These are phyloP conservation scores for Zoysia matrella DNA, from an alignment of 202 grass and related monocot genomes.

Conservation along the genomic window DNA sequence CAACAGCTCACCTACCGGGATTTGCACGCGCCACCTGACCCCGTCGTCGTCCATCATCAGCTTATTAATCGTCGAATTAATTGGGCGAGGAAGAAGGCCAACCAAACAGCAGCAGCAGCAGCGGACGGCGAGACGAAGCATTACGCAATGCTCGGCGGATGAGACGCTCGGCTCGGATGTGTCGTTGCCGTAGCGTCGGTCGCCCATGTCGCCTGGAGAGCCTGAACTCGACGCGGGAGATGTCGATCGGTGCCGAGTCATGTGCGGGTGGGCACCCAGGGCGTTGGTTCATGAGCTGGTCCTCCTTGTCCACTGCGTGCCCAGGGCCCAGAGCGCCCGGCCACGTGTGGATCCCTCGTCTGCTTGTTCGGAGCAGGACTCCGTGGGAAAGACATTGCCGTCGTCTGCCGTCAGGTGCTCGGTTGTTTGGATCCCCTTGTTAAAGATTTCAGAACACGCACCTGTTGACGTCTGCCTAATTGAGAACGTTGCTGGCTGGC, in stretches of 20 bases:
- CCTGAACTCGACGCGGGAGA: background rate
- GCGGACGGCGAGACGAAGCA: background rate
- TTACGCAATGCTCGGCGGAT: background rate
- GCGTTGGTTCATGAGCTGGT: background rate
- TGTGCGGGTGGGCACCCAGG: background rate
- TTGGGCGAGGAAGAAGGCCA: background rate
- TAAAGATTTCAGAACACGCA: background rate
- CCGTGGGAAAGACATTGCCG: background rate
- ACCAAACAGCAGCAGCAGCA: background rate
- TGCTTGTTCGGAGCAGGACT: background rate
- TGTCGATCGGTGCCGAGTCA: constrained; percentile 1
- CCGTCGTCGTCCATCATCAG: background rate
- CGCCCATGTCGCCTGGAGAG: background rate
- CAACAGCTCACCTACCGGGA: constrained; percentile 58
- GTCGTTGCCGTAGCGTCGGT: background rate
- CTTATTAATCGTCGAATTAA: background rate
- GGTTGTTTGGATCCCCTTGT: background rate
- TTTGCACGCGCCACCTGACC: constrained; percentile 32
- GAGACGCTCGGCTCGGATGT: background rate
- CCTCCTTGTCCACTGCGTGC: background rate
- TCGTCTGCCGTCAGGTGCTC: background rate
- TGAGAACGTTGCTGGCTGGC: background rate
- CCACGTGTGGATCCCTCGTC: constrained; percentile 31
- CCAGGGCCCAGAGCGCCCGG: background rate
- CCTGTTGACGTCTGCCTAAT: background rate